Conservation (phyloP, 2,329 filamentous ascomycete genomes). For the Parascedosporium putredinis region DNA sequence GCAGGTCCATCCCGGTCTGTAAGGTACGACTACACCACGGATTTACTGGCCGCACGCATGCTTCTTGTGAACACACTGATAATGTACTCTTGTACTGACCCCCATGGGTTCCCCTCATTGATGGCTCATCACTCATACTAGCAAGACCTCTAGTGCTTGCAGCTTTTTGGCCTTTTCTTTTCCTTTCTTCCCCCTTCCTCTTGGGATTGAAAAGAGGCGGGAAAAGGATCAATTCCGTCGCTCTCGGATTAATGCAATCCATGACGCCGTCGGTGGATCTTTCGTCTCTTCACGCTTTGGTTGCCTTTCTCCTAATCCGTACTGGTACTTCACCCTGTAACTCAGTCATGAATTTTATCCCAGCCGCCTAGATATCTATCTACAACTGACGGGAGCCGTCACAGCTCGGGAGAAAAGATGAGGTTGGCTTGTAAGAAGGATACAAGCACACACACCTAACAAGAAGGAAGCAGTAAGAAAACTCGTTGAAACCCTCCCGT, state of each 20-base stretch:
- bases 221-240: not conserved
- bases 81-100: no score
- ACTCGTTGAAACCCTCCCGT: not conserved
- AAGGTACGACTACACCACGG: slow-evolving; percentile 1
- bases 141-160: not conserved
- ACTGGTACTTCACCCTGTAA: not conserved
- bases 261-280: not conserved
- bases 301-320: not conserved
- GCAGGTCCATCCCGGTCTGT: slow-evolving; percentile 2
- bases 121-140: no score
- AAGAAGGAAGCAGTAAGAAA: no score
- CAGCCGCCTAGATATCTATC: not conserved
- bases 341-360: not conserved
- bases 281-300: not conserved
- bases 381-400: not conserved
- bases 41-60: not conserved
- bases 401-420: no score
- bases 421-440: no score
- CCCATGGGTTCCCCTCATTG: no score
- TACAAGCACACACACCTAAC: no score
- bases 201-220: not conserved
- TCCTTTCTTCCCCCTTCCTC: no score
- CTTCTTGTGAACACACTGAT: no score
- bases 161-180: not conserved
- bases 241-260: slow-evolving; percentile 1